phyloP scores from a whole-genome alignment of 495 filamentous ascomycete species.

The Podospora bellae-mahoneyi region DNA sequence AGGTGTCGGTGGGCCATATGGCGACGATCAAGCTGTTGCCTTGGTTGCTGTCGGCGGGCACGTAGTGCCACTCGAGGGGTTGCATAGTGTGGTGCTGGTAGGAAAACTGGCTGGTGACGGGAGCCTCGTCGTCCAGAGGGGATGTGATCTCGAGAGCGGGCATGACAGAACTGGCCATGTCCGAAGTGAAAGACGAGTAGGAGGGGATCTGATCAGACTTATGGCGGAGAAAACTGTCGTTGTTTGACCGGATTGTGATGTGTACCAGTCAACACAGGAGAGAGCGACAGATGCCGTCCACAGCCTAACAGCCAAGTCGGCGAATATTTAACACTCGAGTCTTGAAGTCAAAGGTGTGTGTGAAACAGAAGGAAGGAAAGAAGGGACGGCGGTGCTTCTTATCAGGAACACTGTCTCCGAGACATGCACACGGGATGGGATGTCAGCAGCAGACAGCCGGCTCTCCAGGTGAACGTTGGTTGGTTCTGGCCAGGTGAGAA shows the following conservation, averaged over 20 bases:
- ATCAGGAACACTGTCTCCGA: background rate
- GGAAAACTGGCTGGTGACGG: background rate
- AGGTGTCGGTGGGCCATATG: background rate
- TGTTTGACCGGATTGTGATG: too few species aligned
- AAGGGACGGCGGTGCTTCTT: background rate
- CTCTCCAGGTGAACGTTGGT: background rate
- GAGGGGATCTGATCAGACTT: background rate
- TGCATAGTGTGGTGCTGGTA: background rate
- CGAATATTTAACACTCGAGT: background rate
- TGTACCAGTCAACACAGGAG: too few species aligned
- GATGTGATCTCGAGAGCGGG: background rate
- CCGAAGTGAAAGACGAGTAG: background rate
- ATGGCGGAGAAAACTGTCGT: too few species aligned
- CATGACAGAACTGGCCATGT: background rate
- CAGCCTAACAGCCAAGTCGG: background rate
- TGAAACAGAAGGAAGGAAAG: background rate
- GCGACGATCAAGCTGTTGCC: conserved; percentile 4
- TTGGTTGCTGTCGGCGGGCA: background rate
- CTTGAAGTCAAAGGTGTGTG: background rate
- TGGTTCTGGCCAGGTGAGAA: background rate
- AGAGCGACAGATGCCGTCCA: background rate
- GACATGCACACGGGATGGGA: background rate
- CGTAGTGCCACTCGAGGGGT: background rate
- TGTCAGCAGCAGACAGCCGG: background rate
- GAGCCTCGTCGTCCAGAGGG: background rate